Base-by-base conservation (phyloP, 2,329 filamentous ascomycete genomes). In the Apiospora pterosperma region DNA sequence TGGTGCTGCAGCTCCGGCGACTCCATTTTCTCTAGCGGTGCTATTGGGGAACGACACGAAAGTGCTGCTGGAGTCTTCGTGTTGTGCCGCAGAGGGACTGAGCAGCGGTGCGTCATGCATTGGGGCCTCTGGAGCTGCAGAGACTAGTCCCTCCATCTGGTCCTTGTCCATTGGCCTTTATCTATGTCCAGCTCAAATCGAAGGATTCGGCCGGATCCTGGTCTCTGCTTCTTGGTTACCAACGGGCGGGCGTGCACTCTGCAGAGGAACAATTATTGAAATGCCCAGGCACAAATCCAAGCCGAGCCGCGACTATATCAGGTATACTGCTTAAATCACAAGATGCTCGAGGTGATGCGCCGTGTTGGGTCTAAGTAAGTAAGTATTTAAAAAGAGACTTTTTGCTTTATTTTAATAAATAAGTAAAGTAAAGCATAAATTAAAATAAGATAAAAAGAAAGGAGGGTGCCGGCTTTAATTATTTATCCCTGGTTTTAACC, bases 401-500 rank as follows among this genome's bases (percentile, higher is more conserved):
- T n/a, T n/a, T n/a, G n/a, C n/a, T n/a, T n/a, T n/a, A 21, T 55
- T 55, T 34, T 34, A 55, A 55, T 34, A 55, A 55, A 55, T n/a
- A 28, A 55, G 28, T 55, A 55, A 55, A 55, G 48, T 21, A 55
- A 28, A 55, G 48, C 48, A 55, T 55, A 34, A 55, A 55, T 55
- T 55, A 55, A 55, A 28, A 34, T 16, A 55, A 38, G 14, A 16
- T 25, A 55, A 55, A 28, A 28, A 34, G 48, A 48, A 55, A 55
- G 48, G 48, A 34, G 48, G 28, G 48, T 55, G 28, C 25, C 48
- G 7, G 28, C 25, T 28, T 28, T 55, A 55, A 34, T 55, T 55
- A 55, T 55, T 55, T 55, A 55, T 55, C 48, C 48, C 28, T 55
- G 48, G 48, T 34, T 55, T 55, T 55, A 55, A 55, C 48, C 48